Evolutionary conservation across 1,284 basidiomycete species (phyloP).

Genomic region (Puccinia polysora): DNA sequence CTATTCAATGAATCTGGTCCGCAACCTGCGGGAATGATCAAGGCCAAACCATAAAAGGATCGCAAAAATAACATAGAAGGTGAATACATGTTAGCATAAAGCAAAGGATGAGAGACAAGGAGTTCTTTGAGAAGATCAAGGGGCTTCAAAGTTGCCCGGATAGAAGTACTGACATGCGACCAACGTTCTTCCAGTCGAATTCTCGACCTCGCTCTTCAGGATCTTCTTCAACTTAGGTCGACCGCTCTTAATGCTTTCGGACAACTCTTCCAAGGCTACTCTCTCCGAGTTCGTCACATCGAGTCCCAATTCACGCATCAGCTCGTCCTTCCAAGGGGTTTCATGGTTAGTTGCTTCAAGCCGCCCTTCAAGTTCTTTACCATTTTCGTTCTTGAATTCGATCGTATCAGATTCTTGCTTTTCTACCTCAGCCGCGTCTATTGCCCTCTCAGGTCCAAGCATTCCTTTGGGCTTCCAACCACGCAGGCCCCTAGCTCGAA

Average conservation of each 20-base stretch:
- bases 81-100: background rate
- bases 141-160: too few relatives aligned
- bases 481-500: background rate
- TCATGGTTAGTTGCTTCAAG: background rate
- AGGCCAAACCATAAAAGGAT: background rate
- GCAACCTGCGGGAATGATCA: background rate
- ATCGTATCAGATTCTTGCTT: background rate
- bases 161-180: slow-evolving; percentile 30
- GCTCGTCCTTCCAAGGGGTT: background rate
- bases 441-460: background rate
- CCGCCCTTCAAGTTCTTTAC: background rate
- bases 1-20: slow-evolving; percentile 29
- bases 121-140: too few relatives aligned
- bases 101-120: background rate
- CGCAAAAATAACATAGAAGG: background rate
- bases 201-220: slow-evolving; percentile 16
- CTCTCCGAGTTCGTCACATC: slow-evolving; percentile 1
- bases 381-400: background rate
- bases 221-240: slow-evolving; percentile 2
- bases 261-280: slow-evolving; percentile 26
- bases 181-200: slow-evolving; percentile 8
- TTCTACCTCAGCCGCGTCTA: background rate
- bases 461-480: background rate
- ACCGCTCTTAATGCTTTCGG: slow-evolving; percentile 16
- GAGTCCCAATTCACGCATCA: slow-evolving; percentile 10